These are phyloP conservation scores for Colletotrichum destructivum DNA, from an alignment of 2,329 filamentous ascomycete species.

Conservation along the genomic window DNA sequence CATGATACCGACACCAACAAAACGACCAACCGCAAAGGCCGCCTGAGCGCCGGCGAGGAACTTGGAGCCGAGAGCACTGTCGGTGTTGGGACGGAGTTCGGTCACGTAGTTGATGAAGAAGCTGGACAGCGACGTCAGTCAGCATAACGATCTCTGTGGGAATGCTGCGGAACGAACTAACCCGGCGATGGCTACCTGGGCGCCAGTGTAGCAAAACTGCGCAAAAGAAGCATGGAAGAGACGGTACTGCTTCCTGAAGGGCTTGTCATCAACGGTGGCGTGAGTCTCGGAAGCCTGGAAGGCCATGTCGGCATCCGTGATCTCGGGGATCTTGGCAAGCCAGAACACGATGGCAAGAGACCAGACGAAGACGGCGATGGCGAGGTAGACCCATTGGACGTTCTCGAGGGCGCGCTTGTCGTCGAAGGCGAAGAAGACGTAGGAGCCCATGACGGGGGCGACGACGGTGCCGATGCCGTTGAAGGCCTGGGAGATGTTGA, in stretches of 20 bases:
- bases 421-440: slow-evolving; percentile 74
- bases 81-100: slow-evolving; percentile 65
- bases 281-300: slow-evolving; percentile 69
- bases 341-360: slow-evolving; percentile 77
- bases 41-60: slow-evolving; percentile 83
- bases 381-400: slow-evolving; percentile 84
- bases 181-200: slow-evolving; percentile 78
- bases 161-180: slow-evolving; percentile 56
- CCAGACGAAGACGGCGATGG: slow-evolving; percentile 80
- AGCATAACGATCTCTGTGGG: slow-evolving; percentile 64
- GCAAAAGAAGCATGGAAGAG: slow-evolving; percentile 83
- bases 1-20: slow-evolving; percentile 73
- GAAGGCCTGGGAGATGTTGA: slow-evolving; percentile 69
- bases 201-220: slow-evolving; percentile 85
- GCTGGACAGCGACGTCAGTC: slow-evolving; percentile 79
- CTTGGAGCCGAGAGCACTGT: slow-evolving; percentile 69
- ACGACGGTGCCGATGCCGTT: slow-evolving; percentile 70
- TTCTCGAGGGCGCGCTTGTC: slow-evolving; percentile 69
- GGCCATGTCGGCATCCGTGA: slow-evolving; percentile 77
- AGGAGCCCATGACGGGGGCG: slow-evolving; percentile 80
- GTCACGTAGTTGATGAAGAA: slow-evolving; percentile 84
- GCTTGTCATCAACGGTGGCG: slow-evolving; percentile 59
- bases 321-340: slow-evolving; percentile 78
- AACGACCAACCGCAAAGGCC: slow-evolving; percentile 80
- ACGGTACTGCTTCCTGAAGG: slow-evolving; percentile 79